Evolutionary conservation across 73 alveolate genomes (phyloP).

Genomic region (Symbiodinium pilosum): DNA sequence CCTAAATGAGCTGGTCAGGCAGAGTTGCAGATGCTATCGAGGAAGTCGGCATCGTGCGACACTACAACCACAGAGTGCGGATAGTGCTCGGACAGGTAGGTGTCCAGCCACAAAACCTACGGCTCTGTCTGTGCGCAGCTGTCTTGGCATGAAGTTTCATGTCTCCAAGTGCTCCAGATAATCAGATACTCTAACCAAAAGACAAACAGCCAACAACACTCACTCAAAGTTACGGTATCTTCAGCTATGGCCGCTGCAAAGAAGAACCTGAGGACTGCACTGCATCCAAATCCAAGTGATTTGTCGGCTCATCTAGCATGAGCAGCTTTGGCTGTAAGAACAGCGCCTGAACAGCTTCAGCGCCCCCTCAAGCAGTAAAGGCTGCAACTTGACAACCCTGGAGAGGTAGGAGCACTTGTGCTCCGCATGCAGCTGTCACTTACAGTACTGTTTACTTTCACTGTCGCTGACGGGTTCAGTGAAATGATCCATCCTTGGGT

Average conservation of each 20-base stretch:
- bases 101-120: conserved; percentile 96
- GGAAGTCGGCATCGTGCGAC: conserved; percentile 95
- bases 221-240: too few relatives aligned
- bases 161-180: too few relatives aligned
- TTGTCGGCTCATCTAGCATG: conserved; percentile 97
- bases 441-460: too few relatives aligned
- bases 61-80: conserved; percentile 95
- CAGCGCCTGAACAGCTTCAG: conserved; percentile 66
- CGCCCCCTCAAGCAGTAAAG: background rate
- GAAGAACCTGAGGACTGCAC: conserved; percentile 35
- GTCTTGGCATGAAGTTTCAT: too few relatives aligned
- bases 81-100: conserved; percentile 95
- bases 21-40: conserved; percentile 89
- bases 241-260: too few relatives aligned
- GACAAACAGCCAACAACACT: too few relatives aligned
- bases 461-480: too few relatives aligned
- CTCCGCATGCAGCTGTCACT: too few relatives aligned
- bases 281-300: conserved; percentile 96
- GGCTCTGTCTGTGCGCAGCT: background rate
- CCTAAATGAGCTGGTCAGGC: background rate
- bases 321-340: conserved; percentile 96
- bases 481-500: too few relatives aligned
- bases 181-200: too few relatives aligned
- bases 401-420: too few relatives aligned
- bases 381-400: too few relatives aligned